A percentile compares a stretch with the other conserved stretches of the same genome.
Conservation (phyloP, 345 rosid species). For the Alliaria petiolata region DNA sequence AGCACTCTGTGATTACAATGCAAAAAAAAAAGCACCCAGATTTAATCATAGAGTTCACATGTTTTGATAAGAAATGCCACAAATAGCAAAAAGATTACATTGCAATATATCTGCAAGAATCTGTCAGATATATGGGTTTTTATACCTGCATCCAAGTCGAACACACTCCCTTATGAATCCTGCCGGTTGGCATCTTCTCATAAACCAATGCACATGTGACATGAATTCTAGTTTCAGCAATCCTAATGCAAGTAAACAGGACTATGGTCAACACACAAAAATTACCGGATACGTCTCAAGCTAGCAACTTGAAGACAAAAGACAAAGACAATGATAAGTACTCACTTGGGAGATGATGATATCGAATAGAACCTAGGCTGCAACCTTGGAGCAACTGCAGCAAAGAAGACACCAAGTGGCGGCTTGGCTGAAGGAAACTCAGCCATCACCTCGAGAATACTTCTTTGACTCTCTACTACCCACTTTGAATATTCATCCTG, state of each 20-base stretch:
- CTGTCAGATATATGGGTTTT: not conserved
- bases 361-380: conserved; percentile 97
- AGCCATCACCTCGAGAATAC: conserved; percentile 96
- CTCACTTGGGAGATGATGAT: conserved; percentile 93
- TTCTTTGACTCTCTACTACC: conserved; percentile 83
- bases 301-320: not conserved
- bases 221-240: conserved; percentile 79
- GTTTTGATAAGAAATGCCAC: not conserved
- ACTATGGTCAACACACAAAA: not conserved
- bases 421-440: conserved; percentile 92
- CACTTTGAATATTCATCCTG: conserved; percentile 96
- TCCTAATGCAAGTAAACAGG: conserved; percentile 38
- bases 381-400: conserved; percentile 88
- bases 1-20: conserved; percentile 48
- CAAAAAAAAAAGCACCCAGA: not conserved
- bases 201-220: conserved; percentile 94
- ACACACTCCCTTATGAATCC: conserved; percentile 90
- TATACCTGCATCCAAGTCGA: conserved; percentile 93
- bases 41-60: not conserved
- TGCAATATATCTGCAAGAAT: not conserved
- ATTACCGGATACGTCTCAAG: not conserved
- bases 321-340: not conserved
- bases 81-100: not conserved
- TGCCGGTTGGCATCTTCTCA: conserved; percentile 80
- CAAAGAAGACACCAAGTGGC: conserved; percentile 95